These are phyloP conservation scores for Edaphochlamys debaryana DNA, from an alignment of 139 green algal genomes.

Conservation along the genomic window DNA sequence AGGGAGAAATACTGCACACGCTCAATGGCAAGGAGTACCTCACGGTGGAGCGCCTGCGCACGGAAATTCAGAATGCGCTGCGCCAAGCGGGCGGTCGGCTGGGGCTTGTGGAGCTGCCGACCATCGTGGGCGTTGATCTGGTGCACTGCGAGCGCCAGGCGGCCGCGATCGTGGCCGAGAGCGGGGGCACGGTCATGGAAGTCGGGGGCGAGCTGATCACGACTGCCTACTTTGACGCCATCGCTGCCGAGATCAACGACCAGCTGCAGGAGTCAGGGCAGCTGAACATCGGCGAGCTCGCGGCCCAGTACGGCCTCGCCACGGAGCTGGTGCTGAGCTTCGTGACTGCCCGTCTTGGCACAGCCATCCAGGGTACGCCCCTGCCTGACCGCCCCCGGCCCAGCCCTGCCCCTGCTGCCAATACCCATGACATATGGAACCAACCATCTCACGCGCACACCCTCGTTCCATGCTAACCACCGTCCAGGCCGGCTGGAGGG, in stretches of 20 bases:
- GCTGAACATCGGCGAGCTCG: slow-evolving; percentile 82
- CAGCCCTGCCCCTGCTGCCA: neutral
- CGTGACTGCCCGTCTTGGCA: slow-evolving; percentile 66
- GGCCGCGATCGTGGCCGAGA: slow-evolving; percentile 50
- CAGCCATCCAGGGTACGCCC: slow-evolving; percentile 56
- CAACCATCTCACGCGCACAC: too few relatives aligned
- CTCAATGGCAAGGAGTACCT: slow-evolving; percentile 90
- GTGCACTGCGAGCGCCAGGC: slow-evolving; percentile 56
- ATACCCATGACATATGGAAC: too few relatives aligned
- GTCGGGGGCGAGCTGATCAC: slow-evolving; percentile 92
- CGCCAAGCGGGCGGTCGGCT: slow-evolving; percentile 74
- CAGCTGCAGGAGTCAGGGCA: slow-evolving; percentile 70
- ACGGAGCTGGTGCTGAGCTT: slow-evolving; percentile 79
- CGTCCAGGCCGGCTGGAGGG: slow-evolving; percentile 75
- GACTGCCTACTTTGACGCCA: slow-evolving; percentile 80
- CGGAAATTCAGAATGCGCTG: slow-evolving; percentile 54
- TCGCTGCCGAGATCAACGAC: slow-evolving; percentile 76
- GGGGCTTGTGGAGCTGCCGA: slow-evolving; percentile 84
- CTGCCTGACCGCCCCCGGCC: neutral
- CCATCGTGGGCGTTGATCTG: slow-evolving; percentile 84
- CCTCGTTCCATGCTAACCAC: too few relatives aligned
- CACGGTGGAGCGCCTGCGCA: slow-evolving; percentile 70
- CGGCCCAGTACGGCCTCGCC: slow-evolving; percentile 77
- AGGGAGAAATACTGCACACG: slow-evolving; percentile 85
- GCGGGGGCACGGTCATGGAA: slow-evolving; percentile 68